These are phyloP conservation scores for Suillus hirtellus DNA, from an alignment of 768 basidiomycete species.

Conservation along the genomic window DNA sequence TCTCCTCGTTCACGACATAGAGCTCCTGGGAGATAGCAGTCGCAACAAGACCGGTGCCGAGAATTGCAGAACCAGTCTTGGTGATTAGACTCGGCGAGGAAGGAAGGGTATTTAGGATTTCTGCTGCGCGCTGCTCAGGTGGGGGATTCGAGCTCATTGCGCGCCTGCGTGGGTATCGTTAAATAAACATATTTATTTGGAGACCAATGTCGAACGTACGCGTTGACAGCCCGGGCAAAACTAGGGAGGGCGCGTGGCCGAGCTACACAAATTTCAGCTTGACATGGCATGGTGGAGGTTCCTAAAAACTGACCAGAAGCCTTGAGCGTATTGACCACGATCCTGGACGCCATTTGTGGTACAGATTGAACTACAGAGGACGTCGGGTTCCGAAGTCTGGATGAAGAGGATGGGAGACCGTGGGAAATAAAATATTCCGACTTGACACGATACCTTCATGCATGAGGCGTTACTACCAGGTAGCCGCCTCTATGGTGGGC, in stretches of 20 bases:
- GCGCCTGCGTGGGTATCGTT: slow-evolving; percentile 45
- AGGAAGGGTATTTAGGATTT: slow-evolving; percentile 86
- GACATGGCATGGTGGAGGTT: background rate
- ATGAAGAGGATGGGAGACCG: slow-evolving; percentile 18
- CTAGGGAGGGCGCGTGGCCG: slow-evolving; percentile 55
- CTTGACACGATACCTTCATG: slow-evolving; percentile 24
- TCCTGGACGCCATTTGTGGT: slow-evolving; percentile 63
- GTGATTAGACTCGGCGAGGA: slow-evolving; percentile 86
- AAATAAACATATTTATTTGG: slow-evolving; percentile 11
- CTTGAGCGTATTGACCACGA: slow-evolving; percentile 64
- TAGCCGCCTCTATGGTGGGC: background rate
- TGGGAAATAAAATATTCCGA: slow-evolving; percentile 35
- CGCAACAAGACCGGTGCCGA: slow-evolving; percentile 86
- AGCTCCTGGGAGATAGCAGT: slow-evolving; percentile 96
- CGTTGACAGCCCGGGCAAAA: slow-evolving; percentile 45
- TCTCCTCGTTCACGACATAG: slow-evolving; percentile 97
- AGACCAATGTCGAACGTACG: slow-evolving; percentile 38
- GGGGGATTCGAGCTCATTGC: slow-evolving; percentile 69
- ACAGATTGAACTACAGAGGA: slow-evolving; percentile 12
- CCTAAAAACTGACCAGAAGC: slow-evolving; percentile 48
- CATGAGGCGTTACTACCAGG: background rate
- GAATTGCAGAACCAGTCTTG: slow-evolving; percentile 91
- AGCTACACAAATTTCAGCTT: slow-evolving; percentile 34
- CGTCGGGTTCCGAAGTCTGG: slow-evolving; percentile 9
- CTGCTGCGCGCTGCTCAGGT: slow-evolving; percentile 83